A percentile compares a stretch with the other conserved stretches of the same genome.
These are phyloP conservation scores for Fusarium sp. DNA, from an alignment of 2,329 filamentous ascomycete species.

Conservation along the genomic window DNA sequence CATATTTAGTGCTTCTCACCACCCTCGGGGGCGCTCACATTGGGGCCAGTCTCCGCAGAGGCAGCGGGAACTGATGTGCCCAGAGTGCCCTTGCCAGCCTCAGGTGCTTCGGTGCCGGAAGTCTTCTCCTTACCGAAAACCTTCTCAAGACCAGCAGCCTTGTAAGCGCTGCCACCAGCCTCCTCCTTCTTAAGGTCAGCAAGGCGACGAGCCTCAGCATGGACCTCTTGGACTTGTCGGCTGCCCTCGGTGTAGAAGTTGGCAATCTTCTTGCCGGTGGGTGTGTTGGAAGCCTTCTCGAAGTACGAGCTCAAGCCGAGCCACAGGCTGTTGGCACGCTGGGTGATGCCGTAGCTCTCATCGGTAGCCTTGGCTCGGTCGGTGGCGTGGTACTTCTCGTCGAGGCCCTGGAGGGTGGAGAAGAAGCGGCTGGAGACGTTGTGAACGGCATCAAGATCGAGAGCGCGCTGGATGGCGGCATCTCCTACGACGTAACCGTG, in stretches of 20 bases:
- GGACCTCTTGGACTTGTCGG: slow-evolving; percentile 94
- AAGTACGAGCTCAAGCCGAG: slow-evolving; percentile 87
- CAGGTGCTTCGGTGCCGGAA: slow-evolving; percentile 32
- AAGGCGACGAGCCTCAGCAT: slow-evolving; percentile 88
- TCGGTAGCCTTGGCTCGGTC: slow-evolving; percentile 89
- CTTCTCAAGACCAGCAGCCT: slow-evolving; percentile 69
- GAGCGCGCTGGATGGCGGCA: slow-evolving; percentile 81
- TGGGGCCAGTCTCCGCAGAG: slow-evolving; percentile 40
- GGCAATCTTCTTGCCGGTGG: slow-evolving; percentile 88
- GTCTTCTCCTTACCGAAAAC: slow-evolving; percentile 68
- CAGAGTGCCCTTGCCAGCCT: slow-evolving; percentile 33
- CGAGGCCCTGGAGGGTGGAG: slow-evolving; percentile 79
- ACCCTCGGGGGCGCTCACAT: slow-evolving; percentile 45
- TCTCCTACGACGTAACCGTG: slow-evolving; percentile 90
- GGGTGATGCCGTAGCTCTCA: slow-evolving; percentile 83
- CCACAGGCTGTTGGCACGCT: slow-evolving; percentile 75
- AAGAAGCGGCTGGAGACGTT: slow-evolving; percentile 87
- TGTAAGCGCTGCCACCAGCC: slow-evolving; percentile 70
- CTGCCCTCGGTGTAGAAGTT: slow-evolving; percentile 87
- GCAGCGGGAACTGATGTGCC: slow-evolving; percentile 41
- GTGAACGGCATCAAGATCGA: slow-evolving; percentile 91
- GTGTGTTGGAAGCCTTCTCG: slow-evolving; percentile 89
- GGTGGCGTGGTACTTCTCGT: slow-evolving; percentile 87
- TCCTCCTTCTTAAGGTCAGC: slow-evolving; percentile 86
- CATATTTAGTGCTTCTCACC: slow-evolving; percentile 38